phyloP scores from a whole-genome alignment of 345 rosid genomes.

The Aurinia saxatilis region DNA sequence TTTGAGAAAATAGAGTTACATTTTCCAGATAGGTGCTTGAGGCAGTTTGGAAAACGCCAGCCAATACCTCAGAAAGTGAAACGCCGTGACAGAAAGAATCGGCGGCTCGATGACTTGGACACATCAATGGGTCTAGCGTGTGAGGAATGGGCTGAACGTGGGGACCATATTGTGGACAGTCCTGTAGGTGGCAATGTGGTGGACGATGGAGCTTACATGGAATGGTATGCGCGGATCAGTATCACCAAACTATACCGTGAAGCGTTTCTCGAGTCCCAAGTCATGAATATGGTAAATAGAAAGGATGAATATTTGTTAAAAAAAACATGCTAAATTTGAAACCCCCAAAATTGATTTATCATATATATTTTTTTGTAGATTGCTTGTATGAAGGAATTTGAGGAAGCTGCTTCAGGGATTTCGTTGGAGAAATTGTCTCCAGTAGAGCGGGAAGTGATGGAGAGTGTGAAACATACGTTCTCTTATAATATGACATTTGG shows the following conservation, averaged over 20 bases:
- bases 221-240: slow-evolving; percentile 57
- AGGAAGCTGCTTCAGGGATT: slow-evolving; percentile 27
- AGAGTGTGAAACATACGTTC: slow-evolving; percentile 29
- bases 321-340: background rate
- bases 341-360: background rate
- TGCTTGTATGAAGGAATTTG: slow-evolving; percentile 29
- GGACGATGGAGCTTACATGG: slow-evolving; percentile 59
- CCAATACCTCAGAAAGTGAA: slow-evolving; percentile 59
- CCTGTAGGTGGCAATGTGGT: slow-evolving; percentile 29
- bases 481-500: slow-evolving; percentile 23
- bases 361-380: slow-evolving; percentile 20
- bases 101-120: slow-evolving; percentile 72
- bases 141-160: slow-evolving; percentile 60
- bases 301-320: background rate
- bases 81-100: slow-evolving; percentile 57
- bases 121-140: slow-evolving; percentile 62
- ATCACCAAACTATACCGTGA: slow-evolving; percentile 29
- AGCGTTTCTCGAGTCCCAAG: slow-evolving; percentile 33
- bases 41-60: slow-evolving; percentile 64
- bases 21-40: slow-evolving; percentile 71
- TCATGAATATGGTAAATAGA: slow-evolving; percentile 30
- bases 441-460: slow-evolving; percentile 29
- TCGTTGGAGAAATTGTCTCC: slow-evolving; percentile 24
- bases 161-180: slow-evolving; percentile 38
- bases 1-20: slow-evolving; percentile 76